A percentile compares a stretch with the other conserved stretches of the same genome.
Conservation (phyloP, 2,329 filamentous ascomycete genomes). For the Cytospora chrysosperma region DNA sequence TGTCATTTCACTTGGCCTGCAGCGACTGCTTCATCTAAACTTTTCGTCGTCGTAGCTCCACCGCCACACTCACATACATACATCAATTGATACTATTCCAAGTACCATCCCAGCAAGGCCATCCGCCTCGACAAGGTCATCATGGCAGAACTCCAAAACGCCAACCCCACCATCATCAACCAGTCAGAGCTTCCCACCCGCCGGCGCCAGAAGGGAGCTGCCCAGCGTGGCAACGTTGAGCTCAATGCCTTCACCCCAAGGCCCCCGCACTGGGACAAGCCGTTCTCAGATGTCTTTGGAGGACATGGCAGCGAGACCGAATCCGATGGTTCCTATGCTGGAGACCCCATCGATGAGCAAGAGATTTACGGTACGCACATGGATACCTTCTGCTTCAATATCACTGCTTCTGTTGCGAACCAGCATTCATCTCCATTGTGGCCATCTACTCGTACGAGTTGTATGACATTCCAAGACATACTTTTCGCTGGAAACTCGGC, state of each 20-base stretch:
- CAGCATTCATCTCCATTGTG: not conserved
- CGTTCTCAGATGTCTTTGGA: slow-evolving; percentile 36
- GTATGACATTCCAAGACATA: not conserved
- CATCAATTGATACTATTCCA: no score
- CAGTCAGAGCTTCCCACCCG: slow-evolving; percentile 85
- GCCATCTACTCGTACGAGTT: not conserved
- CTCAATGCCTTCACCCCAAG: slow-evolving; percentile 47
- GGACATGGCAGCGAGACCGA: slow-evolving; percentile 29
- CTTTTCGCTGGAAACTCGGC: not conserved
- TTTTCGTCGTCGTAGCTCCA: slow-evolving; percentile 4
- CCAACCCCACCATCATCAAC: slow-evolving; percentile 90
- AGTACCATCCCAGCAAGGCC: not conserved
- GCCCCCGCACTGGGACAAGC: slow-evolving; percentile 18
- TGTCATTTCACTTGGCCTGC: slow-evolving; percentile 18
- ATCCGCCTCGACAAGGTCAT: slow-evolving; percentile 35
- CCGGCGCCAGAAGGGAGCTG: slow-evolving; percentile 51
- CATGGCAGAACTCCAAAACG: slow-evolving; percentile 60
- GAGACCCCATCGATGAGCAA: slow-evolving; percentile 91
- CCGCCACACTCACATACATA: slow-evolving; percentile 10
- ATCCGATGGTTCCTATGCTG: slow-evolving; percentile 52
- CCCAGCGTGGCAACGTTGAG: slow-evolving; percentile 47
- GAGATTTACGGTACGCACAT: slow-evolving; percentile 81
- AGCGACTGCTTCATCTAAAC: slow-evolving; percentile 12
- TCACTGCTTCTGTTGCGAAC: not conserved
- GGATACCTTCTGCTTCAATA: not conserved